Percentiles rank a stretch among this genome's conserved stretches.
phyloP scores from a whole-genome alignment of 1,139 yeast genomes.

The Pichia sp. region DNA sequence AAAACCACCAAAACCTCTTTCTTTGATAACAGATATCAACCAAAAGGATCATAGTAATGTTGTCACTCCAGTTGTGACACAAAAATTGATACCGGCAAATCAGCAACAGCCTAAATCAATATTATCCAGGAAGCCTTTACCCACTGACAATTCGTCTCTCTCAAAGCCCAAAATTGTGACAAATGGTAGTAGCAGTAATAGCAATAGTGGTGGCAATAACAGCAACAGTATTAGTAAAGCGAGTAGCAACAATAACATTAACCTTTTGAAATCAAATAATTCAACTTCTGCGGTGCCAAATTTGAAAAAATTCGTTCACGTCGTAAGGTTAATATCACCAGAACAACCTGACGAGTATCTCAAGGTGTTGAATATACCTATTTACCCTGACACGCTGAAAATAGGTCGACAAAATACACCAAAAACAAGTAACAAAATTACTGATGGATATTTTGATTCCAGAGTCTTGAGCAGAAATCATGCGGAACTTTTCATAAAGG shows the following conservation, averaged over 20 bases:
- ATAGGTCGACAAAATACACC: constrained; percentile 84
- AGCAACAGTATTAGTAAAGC: not conserved
- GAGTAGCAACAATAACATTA: constrained; percentile 5
- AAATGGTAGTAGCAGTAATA: not conserved
- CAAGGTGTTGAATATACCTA: constrained; percentile 76
- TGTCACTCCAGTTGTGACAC: not conserved
- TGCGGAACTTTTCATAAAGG: constrained; percentile 73
- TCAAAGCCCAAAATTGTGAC: not conserved
- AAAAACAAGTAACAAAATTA: constrained; percentile 66
- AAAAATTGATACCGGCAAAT: not conserved
- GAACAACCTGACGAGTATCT: constrained; percentile 65
- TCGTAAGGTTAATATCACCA: constrained; percentile 66
- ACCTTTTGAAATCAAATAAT: constrained; percentile 5
- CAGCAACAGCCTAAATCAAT: constrained; percentile 1
- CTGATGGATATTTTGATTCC: constrained; percentile 92
- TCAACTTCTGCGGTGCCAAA: constrained; percentile 4
- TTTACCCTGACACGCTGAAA: constrained; percentile 76
- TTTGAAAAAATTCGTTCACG: constrained; percentile 32
- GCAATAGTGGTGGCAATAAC: not conserved
- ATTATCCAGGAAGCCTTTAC: constrained; percentile 1
- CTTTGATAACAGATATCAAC: constrained; percentile 3
- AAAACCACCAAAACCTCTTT: constrained; percentile 1
- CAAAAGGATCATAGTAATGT: not conserved
- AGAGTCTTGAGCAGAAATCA: constrained; percentile 90
- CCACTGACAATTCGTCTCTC: not conserved